A percentile compares a stretch with the other conserved stretches of the same genome.
Conservation (phyloP, 2,329 filamentous ascomycete genomes). For the Aspergillus ustus region DNA sequence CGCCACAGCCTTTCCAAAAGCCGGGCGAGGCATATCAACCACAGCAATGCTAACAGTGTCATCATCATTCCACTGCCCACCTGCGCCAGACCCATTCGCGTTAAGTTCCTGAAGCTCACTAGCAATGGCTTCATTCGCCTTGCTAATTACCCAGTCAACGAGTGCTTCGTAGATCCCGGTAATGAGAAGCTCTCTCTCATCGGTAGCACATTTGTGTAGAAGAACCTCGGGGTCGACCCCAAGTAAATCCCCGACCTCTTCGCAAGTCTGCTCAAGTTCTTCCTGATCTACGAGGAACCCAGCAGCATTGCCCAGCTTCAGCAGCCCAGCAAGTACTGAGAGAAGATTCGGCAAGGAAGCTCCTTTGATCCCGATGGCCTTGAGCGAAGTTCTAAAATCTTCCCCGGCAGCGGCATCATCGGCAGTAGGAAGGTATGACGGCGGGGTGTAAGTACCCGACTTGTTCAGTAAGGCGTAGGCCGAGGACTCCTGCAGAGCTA, state of each 20-base stretch:
- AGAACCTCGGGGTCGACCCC: constrained; percentile 87
- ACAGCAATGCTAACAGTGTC: constrained; percentile 89
- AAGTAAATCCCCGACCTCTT: constrained; percentile 85
- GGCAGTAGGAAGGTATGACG: constrained; percentile 85
- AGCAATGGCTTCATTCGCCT: constrained; percentile 84
- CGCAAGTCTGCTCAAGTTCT: constrained; percentile 80
- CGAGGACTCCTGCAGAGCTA: constrained; percentile 77
- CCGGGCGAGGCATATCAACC: constrained; percentile 79
- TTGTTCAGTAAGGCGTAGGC: constrained; percentile 78
- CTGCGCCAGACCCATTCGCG: constrained; percentile 60
- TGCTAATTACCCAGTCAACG: constrained; percentile 90
- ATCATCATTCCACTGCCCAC: constrained; percentile 70
- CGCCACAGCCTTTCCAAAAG: constrained; percentile 83
- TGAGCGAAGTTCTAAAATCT: constrained; percentile 85
- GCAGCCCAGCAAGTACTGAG: constrained; percentile 79
- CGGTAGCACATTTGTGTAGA: constrained; percentile 75
- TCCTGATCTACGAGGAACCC: constrained; percentile 86
- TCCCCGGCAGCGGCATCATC: constrained; percentile 93
- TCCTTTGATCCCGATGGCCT: constrained; percentile 92
- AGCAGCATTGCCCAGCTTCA: constrained; percentile 90
- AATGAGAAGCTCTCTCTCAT: constrained; percentile 82
- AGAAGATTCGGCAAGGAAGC: constrained; percentile 80
- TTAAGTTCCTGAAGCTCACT: constrained; percentile 71
- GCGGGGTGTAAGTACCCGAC: constrained; percentile 84
- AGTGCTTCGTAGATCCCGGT: constrained; percentile 89